Base-by-base conservation (phyloP, 2,329 filamentous ascomycete genomes). In the Berkeleyomyces basicola region DNA sequence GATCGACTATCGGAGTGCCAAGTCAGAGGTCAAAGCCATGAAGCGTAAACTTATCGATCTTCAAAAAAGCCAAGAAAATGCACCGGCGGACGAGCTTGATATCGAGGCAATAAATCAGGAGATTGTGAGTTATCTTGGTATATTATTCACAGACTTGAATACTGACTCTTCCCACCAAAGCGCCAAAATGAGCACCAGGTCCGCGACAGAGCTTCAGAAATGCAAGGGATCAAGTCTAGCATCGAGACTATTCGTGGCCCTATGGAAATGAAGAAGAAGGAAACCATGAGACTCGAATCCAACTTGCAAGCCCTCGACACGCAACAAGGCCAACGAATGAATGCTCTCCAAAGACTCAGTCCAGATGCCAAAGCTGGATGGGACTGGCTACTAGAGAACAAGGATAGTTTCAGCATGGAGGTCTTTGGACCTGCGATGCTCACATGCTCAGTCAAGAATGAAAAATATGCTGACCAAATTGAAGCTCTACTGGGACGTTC, bases 401-500 rank as follows among this genome's bases (percentile, higher is more conserved):
- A 79, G 64, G 70, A 79, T 62, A 72, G 80, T 58, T 93, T 96
- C 66, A 81, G 87, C 69, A 83, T 86, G 67, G 79, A 86, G 64
- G 84, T 96, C 3, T 90, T 87, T 70, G 90, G 88, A 0, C 91
- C 91, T 4, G 84, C 91, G 0, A 82, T 93, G 69, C 76, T 96
- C 40, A 86, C 81, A 64, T 96, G 90, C 72, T 87, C 86, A 0
- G 76, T 96, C 61, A 90, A 85, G 67, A 82, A 95, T 67, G 78
- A 83, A 43, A 79, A 76, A 61, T 89, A 87, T 70, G 78, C 79
- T 0, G 73, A 81, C 63, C 75, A 79, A 37, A 72, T 84, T 10
- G 81, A 84, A 68, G 72, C 78, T 4, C 69, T 82, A 57, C 69
- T 84, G 7, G 73, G 75, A 53, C 67, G 62, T 14, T 77, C 80